Evolutionary conservation across 2,329 filamentous ascomycete species (phyloP), one percentile per base, ranked within the genome.

Genomic region (Botrytis deweyae): DNA sequence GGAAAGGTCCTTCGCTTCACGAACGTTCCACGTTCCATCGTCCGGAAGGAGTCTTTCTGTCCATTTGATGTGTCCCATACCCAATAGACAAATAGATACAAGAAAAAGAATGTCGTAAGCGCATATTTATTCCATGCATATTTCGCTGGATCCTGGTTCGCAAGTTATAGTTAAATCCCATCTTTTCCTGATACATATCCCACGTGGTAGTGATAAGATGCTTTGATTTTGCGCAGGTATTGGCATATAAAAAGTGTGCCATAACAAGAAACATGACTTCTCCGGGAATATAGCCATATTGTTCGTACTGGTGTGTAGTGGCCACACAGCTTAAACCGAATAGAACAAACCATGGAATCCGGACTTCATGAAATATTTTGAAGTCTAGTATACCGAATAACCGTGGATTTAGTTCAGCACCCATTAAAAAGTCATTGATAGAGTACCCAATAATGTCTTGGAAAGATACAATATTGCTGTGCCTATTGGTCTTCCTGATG

Each of bases 301-400:
- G 84, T 82, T 97, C 94, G 79, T 93, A 94, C 83, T 97, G 94
- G 76, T 93, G 90, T 62, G 92, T 89, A 59, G 93, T 93, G 16
- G 93, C 89, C 58, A 91, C 93, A 74, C 92, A 87, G 73, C 90
- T 91, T 61, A 95, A 86, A 74, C 95, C 89, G 80, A 97, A 91
- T 62, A 97, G 88, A 77, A 97, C 95, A 83, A 91, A 97, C 94
- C 94, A 97, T 55, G 94, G 94, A 76, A 97, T 88, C 78, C 94
- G 92, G 75, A 97, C 94, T 83, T 97, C 94, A 80, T 94, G 95
- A 85, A 97, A 97, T 93, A 97, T 96, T 85, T 96, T 97, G 85
- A 96, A 93, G 83, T 97, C 93, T 69, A 97, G 84, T 78, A 93
- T 91, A 73, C 90, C 91, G 80, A 94, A 95, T 86, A 98, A 88